These are phyloP conservation scores for Xylaria longipes DNA, from an alignment of 495 filamentous ascomycete genomes.

Conservation along the genomic window DNA sequence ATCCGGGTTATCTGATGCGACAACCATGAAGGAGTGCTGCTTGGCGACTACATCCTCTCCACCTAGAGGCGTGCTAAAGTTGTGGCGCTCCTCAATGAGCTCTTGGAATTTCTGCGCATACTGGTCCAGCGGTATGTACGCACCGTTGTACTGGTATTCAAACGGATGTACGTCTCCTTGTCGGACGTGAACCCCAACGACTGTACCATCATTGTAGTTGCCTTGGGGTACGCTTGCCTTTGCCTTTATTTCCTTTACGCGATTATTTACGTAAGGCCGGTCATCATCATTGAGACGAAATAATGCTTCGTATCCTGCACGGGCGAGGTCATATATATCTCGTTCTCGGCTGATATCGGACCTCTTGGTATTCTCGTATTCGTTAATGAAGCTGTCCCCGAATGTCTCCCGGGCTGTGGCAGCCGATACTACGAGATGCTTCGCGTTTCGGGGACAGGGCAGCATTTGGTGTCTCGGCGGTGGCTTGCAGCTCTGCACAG, in stretches of 20 bases:
- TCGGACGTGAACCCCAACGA: constrained; percentile 74
- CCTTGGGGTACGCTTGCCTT: constrained; percentile 51
- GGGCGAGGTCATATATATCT: constrained; percentile 65
- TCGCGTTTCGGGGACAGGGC: constrained; percentile 72
- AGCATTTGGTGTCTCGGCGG: constrained; percentile 68
- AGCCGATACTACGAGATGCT: constrained; percentile 72
- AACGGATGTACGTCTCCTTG: constrained; percentile 72
- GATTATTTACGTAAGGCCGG: constrained; percentile 58
- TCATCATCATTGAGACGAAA: constrained; percentile 67
- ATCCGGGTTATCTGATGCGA: constrained; percentile 76
- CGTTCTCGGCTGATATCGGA: constrained; percentile 56
- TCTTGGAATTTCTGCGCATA: constrained; percentile 59
- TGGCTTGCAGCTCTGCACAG: constrained; percentile 60
- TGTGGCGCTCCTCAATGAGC: constrained; percentile 47
- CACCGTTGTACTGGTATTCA: constrained; percentile 69
- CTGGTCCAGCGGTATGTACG: constrained; percentile 69
- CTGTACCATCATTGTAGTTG: constrained; percentile 48
- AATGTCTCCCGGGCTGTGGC: constrained; percentile 64
- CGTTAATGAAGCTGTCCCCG: constrained; percentile 59
- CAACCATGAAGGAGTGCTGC: constrained; percentile 54
- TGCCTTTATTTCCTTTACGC: constrained; percentile 53
- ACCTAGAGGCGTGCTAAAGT: constrained; percentile 41
- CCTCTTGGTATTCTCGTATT: constrained; percentile 55
- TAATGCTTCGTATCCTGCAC: constrained; percentile 67
- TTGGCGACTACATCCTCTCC: constrained; percentile 42